phyloP scores from a whole-genome alignment of 495 filamentous ascomycete species.

The Lasiosphaeria ovina region DNA sequence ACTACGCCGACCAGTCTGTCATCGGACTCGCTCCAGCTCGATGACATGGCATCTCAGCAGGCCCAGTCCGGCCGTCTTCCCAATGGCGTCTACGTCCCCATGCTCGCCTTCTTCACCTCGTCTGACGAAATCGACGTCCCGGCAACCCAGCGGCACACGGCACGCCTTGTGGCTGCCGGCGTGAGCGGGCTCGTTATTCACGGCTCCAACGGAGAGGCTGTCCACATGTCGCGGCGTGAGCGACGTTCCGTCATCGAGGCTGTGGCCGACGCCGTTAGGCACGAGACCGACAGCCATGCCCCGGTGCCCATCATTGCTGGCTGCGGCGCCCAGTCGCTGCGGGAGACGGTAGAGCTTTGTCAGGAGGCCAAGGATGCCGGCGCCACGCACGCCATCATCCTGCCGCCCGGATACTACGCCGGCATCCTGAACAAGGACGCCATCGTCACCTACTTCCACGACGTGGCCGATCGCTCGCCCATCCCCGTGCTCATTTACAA shows the following conservation, averaged over 20 bases:
- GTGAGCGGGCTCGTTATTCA: conserved; percentile 74
- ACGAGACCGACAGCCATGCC: conserved; percentile 65
- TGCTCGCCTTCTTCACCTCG: conserved; percentile 64
- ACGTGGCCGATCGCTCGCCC: conserved; percentile 65
- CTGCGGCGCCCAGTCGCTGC: conserved; percentile 48
- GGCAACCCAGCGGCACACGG: conserved; percentile 66
- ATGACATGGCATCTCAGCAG: not conserved
- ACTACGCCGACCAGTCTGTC: not conserved
- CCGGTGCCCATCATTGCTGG: conserved; percentile 74
- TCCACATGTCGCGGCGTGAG: conserved; percentile 71
- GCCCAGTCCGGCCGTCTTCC: not conserved
- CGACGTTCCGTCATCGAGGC: conserved; percentile 66
- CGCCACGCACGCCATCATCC: conserved; percentile 79
- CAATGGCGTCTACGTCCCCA: conserved; percentile 66
- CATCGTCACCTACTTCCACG: conserved; percentile 68
- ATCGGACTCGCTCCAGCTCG: not conserved
- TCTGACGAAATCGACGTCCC: conserved; percentile 62
- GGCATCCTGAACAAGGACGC: conserved; percentile 65
- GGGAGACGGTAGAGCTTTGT: conserved; percentile 47
- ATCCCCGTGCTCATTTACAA: conserved; percentile 81
- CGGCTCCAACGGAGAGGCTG: conserved; percentile 87
- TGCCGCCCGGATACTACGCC: conserved; percentile 85
- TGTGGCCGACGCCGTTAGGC: conserved; percentile 68
- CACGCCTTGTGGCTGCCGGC: conserved; percentile 67
- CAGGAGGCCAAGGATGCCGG: conserved; percentile 71